Percentiles rank a stretch among this genome's conserved stretches.
Evolutionary conservation across 441 rosid species (phyloP).

Genomic region (Adansonia grandidieri): DNA sequence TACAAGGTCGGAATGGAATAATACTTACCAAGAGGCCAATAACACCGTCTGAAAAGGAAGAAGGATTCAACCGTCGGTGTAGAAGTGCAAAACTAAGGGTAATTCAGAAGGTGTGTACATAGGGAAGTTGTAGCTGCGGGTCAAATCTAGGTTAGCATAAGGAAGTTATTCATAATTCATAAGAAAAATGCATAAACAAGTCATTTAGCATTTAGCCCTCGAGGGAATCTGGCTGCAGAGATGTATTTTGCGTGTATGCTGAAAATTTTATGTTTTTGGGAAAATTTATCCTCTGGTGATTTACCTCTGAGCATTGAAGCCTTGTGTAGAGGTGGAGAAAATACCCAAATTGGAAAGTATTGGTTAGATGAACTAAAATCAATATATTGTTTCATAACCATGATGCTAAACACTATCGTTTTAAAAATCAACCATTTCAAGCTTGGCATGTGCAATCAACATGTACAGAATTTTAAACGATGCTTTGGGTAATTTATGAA

Average conservation of each 20-base stretch:
- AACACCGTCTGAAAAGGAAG: slow-evolving; percentile 87
- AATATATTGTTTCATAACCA: not conserved
- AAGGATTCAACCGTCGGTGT: slow-evolving; percentile 63
- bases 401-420: not conserved
- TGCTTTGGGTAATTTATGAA: too few relatives aligned
- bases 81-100: slow-evolving; percentile 95
- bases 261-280: not conserved
- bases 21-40: slow-evolving; percentile 90
- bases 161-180: not conserved
- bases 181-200: not conserved
- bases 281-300: not conserved
- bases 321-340: not conserved
- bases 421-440: not conserved
- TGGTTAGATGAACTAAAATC: not conserved
- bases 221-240: too few relatives aligned
- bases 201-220: not conserved
- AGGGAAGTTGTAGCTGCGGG: slow-evolving; percentile 3
- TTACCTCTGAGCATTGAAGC: not conserved
- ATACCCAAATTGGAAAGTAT: too few relatives aligned
- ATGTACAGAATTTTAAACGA: too few relatives aligned
- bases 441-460: not conserved
- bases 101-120: slow-evolving; percentile 55
- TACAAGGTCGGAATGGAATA: slow-evolving; percentile 62
- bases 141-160: not conserved
- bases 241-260: not conserved